Conservation (phyloP, 352 stramenopile genomes). For the Pseudoperonospora humuli region DNA sequence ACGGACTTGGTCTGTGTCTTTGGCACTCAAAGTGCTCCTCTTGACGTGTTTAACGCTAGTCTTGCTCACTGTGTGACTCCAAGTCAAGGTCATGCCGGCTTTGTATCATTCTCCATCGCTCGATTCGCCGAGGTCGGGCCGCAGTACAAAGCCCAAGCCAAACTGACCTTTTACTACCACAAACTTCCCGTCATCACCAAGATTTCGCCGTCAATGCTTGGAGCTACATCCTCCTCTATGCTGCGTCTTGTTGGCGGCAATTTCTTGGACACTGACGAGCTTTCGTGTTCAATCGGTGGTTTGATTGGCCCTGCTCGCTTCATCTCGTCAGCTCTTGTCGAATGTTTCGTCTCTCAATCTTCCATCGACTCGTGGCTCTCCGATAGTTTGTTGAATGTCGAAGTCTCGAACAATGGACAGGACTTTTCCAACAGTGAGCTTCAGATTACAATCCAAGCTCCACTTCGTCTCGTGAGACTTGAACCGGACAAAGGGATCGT, state of each 20-base stretch:
- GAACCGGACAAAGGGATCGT: constrained; percentile 18
- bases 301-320: constrained; percentile 18
- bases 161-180: constrained; percentile 15
- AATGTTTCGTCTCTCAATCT: constrained; percentile 21
- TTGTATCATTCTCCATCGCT: constrained; percentile 19
- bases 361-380: constrained; percentile 1
- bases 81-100: neutral
- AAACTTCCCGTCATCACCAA: constrained; percentile 9
- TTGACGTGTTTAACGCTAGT: constrained; percentile 15
- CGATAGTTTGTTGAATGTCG: constrained; percentile 34
- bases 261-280: constrained; percentile 34
- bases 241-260: constrained; percentile 17
- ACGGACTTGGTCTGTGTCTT: constrained; percentile 32
- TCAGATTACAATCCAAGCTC: constrained; percentile 40
- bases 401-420: constrained; percentile 89
- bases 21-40: constrained; percentile 7
- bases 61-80: constrained; percentile 22
- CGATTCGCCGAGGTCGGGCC: constrained; percentile 2
- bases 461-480: constrained; percentile 15
- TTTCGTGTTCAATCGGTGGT: constrained; percentile 30
- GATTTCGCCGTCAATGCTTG: constrained; percentile 15
- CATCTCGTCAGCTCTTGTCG: constrained; percentile 17
- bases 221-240: constrained; percentile 1
- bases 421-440: constrained; percentile 86
- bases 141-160: neutral